Evolutionary conservation across 352 stramenopile genomes (phyloP), one percentile per base, ranked within the genome.

Genomic region (Globisporangium emineosum): DNA sequence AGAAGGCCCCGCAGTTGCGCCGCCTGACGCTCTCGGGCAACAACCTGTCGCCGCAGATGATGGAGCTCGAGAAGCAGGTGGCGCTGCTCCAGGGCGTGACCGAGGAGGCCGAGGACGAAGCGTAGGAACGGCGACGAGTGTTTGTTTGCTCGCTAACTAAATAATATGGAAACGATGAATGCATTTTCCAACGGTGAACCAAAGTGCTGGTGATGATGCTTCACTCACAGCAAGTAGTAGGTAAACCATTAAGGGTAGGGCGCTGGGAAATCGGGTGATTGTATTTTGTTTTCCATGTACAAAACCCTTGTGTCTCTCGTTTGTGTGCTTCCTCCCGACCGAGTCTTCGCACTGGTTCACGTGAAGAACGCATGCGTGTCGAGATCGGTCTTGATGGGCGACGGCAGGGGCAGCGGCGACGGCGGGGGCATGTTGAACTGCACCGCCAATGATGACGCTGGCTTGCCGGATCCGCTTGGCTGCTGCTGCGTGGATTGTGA

Each of bases 281-380:
- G n/a, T n/a, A n/a, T n/a, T n/a, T n/a, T n/a, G n/a, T n/a, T n/a
- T n/a, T n/a, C n/a, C n/a, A n/a, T n/a, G n/a, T n/a, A n/a, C n/a
- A n/a, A n/a, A n/a, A n/a, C n/a, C n/a, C n/a, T n/a, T n/a, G n/a
- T n/a, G n/a, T n/a, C n/a, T n/a, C n/a, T n/a, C n/a, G n/a, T n/a
- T n/a, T n/a, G n/a, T n/a, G n/a, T n/a, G n/a, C n/a, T n/a, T n/a
- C n/a, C n/a, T n/a, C n/a, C n/a, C n/a, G n/a, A n/a, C n/a, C n/a
- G n/a, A 15, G 7, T 43, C 37, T 43, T 19, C 4, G 23, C 42
- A 13, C 27, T 25, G 19, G 19, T 65, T 86, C 75, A 94, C 50
- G 86, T 90, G 64, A 94, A 94, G 69, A 94, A 94, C 8, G 86
- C 79, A 57, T 92, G 83, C 29, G 86, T 94, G 67, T 93, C 86